A percentile compares a stretch with the other conserved stretches of the same genome.
Evolutionary conservation across 768 basidiomycete species (phyloP).

Genomic region (Boletus tylopilopsis): DNA sequence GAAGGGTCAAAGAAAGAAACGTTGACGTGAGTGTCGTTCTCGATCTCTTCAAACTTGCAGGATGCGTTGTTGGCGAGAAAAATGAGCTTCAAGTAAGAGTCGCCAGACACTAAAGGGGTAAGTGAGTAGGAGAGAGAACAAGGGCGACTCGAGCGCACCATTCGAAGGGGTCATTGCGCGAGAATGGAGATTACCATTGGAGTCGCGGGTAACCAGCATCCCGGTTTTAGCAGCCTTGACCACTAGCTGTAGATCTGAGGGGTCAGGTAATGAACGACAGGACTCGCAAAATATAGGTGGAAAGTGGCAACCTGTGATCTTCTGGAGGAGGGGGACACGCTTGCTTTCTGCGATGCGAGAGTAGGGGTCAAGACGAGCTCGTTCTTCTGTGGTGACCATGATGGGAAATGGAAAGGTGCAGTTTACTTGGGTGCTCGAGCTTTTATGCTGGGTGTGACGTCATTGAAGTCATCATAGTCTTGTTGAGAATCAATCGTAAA

Average conservation of each 20-base stretch:
- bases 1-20: conserved; percentile 69
- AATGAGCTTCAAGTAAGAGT: conserved; percentile 51
- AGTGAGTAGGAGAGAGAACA: not conserved
- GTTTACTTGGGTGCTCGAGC: not conserved
- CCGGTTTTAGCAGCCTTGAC: conserved; percentile 60
- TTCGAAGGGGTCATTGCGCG: conserved; percentile 76
- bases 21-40: conserved; percentile 75
- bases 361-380: conserved; percentile 64
- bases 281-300: not conserved
- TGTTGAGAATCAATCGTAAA: conserved; percentile 1
- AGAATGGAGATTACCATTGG: conserved; percentile 68
- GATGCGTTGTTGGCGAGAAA: conserved; percentile 76
- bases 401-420: not conserved
- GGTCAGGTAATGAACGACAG: not conserved
- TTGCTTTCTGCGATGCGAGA: conserved; percentile 60
- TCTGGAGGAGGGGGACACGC: conserved; percentile 55
- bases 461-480: conserved; percentile 7
- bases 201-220: conserved; percentile 74
- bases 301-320: conserved; percentile 48
- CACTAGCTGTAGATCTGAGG: conserved; percentile 58
- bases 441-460: conserved; percentile 16
- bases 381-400: conserved; percentile 26
- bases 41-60: conserved; percentile 72
- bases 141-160: conserved; percentile 38
- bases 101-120: conserved; percentile 35